Percentiles rank a stretch among this genome's conserved stretches.
Evolutionary conservation across 768 basidiomycete species (phyloP).

Genomic region (Xerocomellus amylosporus): DNA sequence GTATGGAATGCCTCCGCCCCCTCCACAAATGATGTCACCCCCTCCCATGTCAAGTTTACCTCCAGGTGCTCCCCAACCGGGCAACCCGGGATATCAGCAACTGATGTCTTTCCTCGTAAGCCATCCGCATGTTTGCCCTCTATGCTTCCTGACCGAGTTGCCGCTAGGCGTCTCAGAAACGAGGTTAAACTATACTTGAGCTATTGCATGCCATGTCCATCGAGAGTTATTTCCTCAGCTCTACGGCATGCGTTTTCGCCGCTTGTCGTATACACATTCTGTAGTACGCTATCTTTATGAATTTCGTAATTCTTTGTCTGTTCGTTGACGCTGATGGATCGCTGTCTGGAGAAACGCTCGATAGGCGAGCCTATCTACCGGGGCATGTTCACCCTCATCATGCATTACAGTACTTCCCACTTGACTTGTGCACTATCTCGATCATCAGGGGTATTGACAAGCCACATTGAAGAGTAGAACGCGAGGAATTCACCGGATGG

Average conservation of each 20-base stretch:
- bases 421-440: background rate
- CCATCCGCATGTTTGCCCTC: background rate
- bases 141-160: background rate
- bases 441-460: background rate
- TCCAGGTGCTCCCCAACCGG: constrained; percentile 41
- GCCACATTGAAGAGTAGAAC: background rate
- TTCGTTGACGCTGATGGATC: background rate
- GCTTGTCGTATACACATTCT: constrained; percentile 9
- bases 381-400: background rate
- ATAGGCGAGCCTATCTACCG: background rate
- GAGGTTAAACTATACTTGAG: constrained; percentile 11
- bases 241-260: background rate
- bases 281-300: constrained; percentile 28
- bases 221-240: background rate
- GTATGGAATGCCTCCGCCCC: constrained; percentile 41
- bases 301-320: constrained; percentile 17
- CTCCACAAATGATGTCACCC: constrained; percentile 44
- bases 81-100: constrained; percentile 53
- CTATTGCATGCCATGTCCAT: background rate
- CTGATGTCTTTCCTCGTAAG: constrained; percentile 69
- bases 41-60: constrained; percentile 41
- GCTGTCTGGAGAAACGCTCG: background rate
- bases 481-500: background rate
- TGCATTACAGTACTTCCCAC: background rate
- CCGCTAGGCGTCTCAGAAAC: constrained; percentile 30